Evolutionary conservation across 2,329 filamentous ascomycete species (phyloP).

Genomic region (Mycosphaerella sp.): DNA sequence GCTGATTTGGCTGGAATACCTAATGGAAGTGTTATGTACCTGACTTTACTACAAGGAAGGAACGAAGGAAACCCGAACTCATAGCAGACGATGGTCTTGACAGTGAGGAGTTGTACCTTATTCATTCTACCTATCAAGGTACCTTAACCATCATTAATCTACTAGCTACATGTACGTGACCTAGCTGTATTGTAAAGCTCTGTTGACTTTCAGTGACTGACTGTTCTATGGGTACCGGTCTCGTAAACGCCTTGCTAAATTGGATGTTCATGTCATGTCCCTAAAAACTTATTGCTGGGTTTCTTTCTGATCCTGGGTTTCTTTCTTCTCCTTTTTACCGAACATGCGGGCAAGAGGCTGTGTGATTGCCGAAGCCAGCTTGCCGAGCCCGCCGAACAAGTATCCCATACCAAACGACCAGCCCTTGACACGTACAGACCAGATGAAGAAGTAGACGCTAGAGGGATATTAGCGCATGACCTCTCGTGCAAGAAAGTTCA

Average conservation of each 20-base stretch:
- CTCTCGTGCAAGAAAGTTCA: neutral
- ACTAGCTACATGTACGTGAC: too few relatives aligned
- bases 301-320: conserved; percentile 1
- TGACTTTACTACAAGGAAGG: too few relatives aligned
- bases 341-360: conserved; percentile 26
- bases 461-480: neutral
- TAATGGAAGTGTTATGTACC: too few relatives aligned
- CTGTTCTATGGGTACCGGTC: neutral
- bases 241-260: conserved; percentile 7
- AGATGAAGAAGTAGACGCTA: conserved; percentile 55
- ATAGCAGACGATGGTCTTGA: too few relatives aligned
- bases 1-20: too few relatives aligned
- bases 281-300: neutral
- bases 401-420: conserved; percentile 64
- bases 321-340: conserved; percentile 20
- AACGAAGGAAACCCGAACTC: too few relatives aligned
- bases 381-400: conserved; percentile 48
- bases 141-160: too few relatives aligned
- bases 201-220: neutral
- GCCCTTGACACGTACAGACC: conserved; percentile 61
- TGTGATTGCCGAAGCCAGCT: conserved; percentile 36
- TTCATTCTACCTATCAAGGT: too few relatives aligned
- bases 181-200: too few relatives aligned
- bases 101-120: too few relatives aligned
- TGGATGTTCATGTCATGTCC: too few relatives aligned